Conservation (phyloP, 805 yeast genomes). For the Metschnikowia continentalis region DNA sequence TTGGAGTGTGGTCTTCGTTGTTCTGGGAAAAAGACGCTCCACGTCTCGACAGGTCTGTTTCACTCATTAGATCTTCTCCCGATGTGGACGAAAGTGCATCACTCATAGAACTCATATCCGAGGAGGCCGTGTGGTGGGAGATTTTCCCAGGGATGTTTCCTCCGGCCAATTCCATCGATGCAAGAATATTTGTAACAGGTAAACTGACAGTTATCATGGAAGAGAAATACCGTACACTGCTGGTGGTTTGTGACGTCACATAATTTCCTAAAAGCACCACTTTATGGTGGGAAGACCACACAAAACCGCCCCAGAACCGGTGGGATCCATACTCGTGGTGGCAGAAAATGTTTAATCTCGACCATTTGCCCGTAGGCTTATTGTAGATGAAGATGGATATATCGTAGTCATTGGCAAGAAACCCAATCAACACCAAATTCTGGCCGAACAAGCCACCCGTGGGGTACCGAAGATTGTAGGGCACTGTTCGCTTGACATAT, state of each 20-base stretch:
- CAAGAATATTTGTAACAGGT: constrained; percentile 50
- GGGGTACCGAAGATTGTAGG: constrained; percentile 49
- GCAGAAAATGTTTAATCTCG: constrained; percentile 51
- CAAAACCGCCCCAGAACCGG: constrained; percentile 62
- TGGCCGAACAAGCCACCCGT: constrained; percentile 64
- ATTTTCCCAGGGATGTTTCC: constrained; percentile 1
- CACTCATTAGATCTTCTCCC: constrained; percentile 11
- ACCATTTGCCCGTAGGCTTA: constrained; percentile 58
- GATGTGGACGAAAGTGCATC: constrained; percentile 12
- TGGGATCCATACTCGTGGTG: constrained; percentile 52
- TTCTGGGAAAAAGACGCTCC: constrained; percentile 7
- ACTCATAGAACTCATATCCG: constrained; percentile 11
- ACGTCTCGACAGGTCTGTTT: constrained; percentile 16
- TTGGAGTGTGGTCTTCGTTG: constrained; percentile 6
- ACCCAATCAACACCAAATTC: constrained; percentile 60
- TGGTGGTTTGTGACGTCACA: constrained; percentile 42
- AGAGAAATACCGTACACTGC: constrained; percentile 47
- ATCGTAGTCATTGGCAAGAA: constrained; percentile 43
- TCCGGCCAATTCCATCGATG: constrained; percentile 39
- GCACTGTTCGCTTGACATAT: constrained; percentile 28
- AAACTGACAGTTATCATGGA: constrained; percentile 48
- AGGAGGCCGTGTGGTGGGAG: constrained; percentile 12
- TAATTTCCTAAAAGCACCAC: constrained; percentile 56
- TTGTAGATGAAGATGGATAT: constrained; percentile 49
- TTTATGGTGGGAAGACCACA: constrained; percentile 77